These are phyloP conservation scores for Gossypium raimondii DNA, from an alignment of 345 rosid genomes.

Conservation along the genomic window DNA sequence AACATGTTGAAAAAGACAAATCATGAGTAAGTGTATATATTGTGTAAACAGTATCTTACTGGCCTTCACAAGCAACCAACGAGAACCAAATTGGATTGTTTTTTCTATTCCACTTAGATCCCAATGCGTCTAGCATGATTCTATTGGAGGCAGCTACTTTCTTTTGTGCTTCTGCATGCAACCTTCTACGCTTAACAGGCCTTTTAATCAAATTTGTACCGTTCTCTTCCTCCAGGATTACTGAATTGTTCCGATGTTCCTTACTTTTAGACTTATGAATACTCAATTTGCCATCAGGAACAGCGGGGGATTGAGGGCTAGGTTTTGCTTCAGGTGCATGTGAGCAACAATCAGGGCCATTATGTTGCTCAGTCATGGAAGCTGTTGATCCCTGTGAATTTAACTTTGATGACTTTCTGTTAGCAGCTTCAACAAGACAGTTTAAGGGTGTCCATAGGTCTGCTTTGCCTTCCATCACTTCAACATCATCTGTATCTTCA, in stretches of 20 bases:
- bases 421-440: slow-evolving; percentile 77
- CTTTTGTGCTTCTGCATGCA: slow-evolving; percentile 35
- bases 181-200: slow-evolving; percentile 53
- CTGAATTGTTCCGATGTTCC: slow-evolving; percentile 37
- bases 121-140: slow-evolving; percentile 38
- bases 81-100: slow-evolving; percentile 64
- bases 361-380: slow-evolving; percentile 28
- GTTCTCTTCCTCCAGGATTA: slow-evolving; percentile 36
- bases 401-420: slow-evolving; percentile 53
- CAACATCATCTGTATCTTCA: slow-evolving; percentile 28
- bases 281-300: slow-evolving; percentile 26
- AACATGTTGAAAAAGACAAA: neutral
- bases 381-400: slow-evolving; percentile 39
- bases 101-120: slow-evolving; percentile 36
- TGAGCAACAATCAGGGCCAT: slow-evolving; percentile 23
- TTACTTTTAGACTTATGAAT: slow-evolving; percentile 38
- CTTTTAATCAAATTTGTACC: slow-evolving; percentile 31
- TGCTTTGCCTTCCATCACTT: slow-evolving; percentile 44
- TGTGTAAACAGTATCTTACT: slow-evolving; percentile 39
- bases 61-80: slow-evolving; percentile 57
- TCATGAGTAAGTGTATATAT: neutral
- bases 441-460: slow-evolving; percentile 71
- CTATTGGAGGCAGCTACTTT: slow-evolving; percentile 39
- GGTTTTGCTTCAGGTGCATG: slow-evolving; percentile 25
- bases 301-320: slow-evolving; percentile 27